Evolutionary conservation across 306 rosid genomes (phyloP).

Genomic region (Medicago lupulina): DNA sequence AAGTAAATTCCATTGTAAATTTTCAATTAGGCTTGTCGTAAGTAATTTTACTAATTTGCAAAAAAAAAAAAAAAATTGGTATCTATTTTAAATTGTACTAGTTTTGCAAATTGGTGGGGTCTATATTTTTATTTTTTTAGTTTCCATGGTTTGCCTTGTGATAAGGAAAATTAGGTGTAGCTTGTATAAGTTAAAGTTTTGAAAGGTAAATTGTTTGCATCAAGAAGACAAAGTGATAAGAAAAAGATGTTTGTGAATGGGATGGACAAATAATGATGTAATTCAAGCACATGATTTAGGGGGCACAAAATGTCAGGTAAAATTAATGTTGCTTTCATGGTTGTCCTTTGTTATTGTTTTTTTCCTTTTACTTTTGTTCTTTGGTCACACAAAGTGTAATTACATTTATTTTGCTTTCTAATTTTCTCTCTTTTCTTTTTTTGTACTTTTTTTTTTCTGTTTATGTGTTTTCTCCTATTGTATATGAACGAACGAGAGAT

Average conservation of each 20-base stretch:
- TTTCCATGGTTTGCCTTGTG: slow-evolving; percentile 36
- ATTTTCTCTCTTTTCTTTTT: not conserved
- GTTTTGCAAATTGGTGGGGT: slow-evolving; percentile 43
- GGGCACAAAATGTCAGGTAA: slow-evolving; percentile 61
- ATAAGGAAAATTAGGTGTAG: slow-evolving; percentile 45
- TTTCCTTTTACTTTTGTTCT: slow-evolving; percentile 41
- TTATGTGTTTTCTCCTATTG: not conserved
- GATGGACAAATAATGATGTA: slow-evolving; percentile 49
- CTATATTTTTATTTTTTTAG: slow-evolving; percentile 14
- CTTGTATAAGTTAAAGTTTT: slow-evolving; percentile 13
- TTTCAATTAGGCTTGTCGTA: not conserved
- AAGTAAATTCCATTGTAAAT: not conserved
- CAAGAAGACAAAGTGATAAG: slow-evolving; percentile 39
- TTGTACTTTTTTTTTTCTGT: too few species aligned
- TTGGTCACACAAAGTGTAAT: slow-evolving; percentile 49
- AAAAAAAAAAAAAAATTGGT: not conserved
- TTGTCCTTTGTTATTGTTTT: slow-evolving; percentile 51
- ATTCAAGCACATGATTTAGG: slow-evolving; percentile 65
- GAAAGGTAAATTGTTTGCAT: slow-evolving; percentile 46
- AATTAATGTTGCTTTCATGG: slow-evolving; percentile 58
- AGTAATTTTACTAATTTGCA: not conserved
- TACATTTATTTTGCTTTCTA: slow-evolving; percentile 36
- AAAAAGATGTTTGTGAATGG: slow-evolving; percentile 31
- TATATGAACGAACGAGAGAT: not conserved
- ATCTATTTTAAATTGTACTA: slow-evolving; percentile 34